Evolutionary conservation across 257 asterid species (phyloP).

Genomic region (Datura wrightii): DNA sequence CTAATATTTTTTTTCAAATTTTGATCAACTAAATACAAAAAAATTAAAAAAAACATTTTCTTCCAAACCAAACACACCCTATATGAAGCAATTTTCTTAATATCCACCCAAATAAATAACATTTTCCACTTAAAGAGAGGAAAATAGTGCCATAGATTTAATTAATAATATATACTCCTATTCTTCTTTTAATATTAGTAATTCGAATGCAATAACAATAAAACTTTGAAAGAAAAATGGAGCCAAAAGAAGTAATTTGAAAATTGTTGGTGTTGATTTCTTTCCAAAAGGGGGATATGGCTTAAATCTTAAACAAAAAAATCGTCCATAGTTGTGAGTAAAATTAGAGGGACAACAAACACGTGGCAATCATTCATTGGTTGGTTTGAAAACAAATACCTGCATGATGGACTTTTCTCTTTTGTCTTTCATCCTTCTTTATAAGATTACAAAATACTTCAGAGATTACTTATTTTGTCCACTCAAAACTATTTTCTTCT

Average conservation of each 20-base stretch:
- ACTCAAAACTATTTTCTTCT: neutral
- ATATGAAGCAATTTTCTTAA: neutral
- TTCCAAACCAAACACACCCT: too few relatives aligned
- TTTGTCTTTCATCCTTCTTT: slow-evolving; percentile 20
- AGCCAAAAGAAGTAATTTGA: slow-evolving; percentile 25
- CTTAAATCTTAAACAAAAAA: neutral
- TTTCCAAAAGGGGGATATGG: neutral
- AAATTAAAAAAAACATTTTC: too few relatives aligned
- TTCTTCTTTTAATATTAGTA: neutral
- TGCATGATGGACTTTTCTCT: slow-evolving; percentile 27
- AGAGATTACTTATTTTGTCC: neutral
- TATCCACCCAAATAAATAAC: neutral
- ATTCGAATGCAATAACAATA: neutral
- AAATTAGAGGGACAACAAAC: neutral
- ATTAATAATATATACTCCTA: neutral
- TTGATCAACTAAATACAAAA: too few relatives aligned
- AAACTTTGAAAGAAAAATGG: slow-evolving; percentile 4
- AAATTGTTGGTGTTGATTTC: slow-evolving; percentile 18
- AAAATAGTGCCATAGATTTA: neutral
- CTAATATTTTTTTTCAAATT: too few relatives aligned
- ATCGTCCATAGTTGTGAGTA: neutral
- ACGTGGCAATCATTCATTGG: slow-evolving; percentile 19
- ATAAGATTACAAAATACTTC: neutral
- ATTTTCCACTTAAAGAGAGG: neutral
- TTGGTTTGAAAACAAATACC: slow-evolving; percentile 27